Conservation (phyloP, 306 rosid genomes). For the Dryas drummondii region DNA sequence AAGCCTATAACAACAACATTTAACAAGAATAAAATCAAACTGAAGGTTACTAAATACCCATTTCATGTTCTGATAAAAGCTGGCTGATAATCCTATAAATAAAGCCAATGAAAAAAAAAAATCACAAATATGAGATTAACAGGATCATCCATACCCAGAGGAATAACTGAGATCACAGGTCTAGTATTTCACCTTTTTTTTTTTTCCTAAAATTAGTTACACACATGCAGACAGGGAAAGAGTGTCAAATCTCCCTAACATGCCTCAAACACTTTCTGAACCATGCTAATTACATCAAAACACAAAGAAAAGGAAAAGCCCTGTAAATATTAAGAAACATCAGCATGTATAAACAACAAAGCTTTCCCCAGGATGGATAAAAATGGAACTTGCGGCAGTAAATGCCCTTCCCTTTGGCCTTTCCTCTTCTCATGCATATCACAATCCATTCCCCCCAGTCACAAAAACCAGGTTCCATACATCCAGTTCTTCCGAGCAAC, state of each 20-base stretch:
- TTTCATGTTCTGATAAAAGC: not conserved
- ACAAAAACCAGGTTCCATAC: constrained; percentile 1
- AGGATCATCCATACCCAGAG: not conserved
- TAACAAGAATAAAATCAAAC: no score
- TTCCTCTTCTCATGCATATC: not conserved
- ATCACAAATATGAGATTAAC: not conserved
- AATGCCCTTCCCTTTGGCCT: not conserved
- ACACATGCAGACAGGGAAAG: not conserved
- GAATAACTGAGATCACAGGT: not conserved
- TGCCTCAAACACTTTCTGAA: not conserved
- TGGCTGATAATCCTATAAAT: not conserved
- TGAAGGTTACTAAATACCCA: not conserved
- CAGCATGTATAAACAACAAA: not conserved
- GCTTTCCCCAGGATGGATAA: no score
- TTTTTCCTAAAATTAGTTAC: not conserved
- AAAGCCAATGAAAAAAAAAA: not conserved
- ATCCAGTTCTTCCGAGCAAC: not conserved
- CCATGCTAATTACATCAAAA: not conserved
- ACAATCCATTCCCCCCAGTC: not conserved
- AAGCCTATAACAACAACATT: no score
- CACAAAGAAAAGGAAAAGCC: not conserved
- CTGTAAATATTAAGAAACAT: not conserved
- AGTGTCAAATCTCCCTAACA: not conserved
- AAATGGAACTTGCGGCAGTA: no score
- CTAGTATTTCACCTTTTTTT: not conserved